A percentile compares a stretch with the other conserved stretches of the same genome.
Evolutionary conservation across 176 grass and related monocot genomes (phyloP).

Genomic region (Ampelocalamus luodianensis): DNA sequence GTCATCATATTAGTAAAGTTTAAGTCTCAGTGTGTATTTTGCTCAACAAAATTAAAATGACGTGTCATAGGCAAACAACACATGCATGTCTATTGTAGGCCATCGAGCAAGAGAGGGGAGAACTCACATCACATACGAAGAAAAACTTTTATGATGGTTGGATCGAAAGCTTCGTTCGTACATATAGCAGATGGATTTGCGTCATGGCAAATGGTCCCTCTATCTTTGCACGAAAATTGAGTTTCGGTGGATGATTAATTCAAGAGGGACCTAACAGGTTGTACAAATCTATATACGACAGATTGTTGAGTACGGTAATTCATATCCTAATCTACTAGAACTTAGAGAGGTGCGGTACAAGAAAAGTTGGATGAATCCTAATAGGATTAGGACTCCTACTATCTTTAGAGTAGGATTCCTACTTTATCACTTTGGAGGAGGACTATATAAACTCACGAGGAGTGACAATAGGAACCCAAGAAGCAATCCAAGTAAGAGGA

Average conservation of each 20-base stretch:
- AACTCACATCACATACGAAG: not conserved
- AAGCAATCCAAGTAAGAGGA: too few species aligned
- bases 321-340: too few species aligned
- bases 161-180: not conserved
- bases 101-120: not conserved
- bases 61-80: not conserved
- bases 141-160: not conserved
- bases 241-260: not conserved
- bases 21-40: not conserved
- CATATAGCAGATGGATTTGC: not conserved
- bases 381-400: too few species aligned
- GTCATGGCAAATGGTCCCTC: not conserved
- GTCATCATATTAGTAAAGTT: not conserved
- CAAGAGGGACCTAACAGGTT: slow-evolving; percentile 2
- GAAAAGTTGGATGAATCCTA: too few species aligned
- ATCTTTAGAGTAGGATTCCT: too few species aligned
- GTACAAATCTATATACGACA: slow-evolving; percentile 13
- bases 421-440: too few species aligned
- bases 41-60: not conserved
- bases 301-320: not conserved
- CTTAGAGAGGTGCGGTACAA: too few species aligned
- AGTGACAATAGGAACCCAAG: too few species aligned
- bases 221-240: not conserved
- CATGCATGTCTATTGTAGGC: not conserved
- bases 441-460: too few species aligned